A percentile compares a stretch with the other conserved stretches of the same genome.
These are phyloP conservation scores for Candida railenensis DNA, from an alignment of 805 yeast species.

Conservation along the genomic window DNA sequence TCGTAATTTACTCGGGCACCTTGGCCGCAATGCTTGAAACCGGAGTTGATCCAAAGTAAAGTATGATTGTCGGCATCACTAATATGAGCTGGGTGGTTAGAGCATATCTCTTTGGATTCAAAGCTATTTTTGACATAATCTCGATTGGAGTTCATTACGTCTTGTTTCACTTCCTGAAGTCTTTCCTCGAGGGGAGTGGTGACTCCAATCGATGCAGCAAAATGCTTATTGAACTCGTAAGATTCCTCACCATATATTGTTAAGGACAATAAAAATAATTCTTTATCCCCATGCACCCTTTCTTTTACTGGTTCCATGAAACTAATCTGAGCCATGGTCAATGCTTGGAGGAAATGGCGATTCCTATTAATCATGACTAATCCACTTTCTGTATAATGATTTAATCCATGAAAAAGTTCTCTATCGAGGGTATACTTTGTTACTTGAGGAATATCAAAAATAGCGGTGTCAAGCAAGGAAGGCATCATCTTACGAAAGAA, in stretches of 20 bases:
- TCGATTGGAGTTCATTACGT: constrained; percentile 40
- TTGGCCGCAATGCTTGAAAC: constrained; percentile 54
- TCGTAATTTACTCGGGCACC: constrained; percentile 15
- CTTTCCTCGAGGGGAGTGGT: constrained; percentile 29
- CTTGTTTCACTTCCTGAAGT: constrained; percentile 25
- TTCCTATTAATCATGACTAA: constrained; percentile 29
- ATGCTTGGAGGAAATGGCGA: constrained; percentile 30
- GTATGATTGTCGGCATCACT: constrained; percentile 48
- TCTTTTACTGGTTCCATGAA: constrained; percentile 19
- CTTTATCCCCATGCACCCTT: constrained; percentile 37
- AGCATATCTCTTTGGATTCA: constrained; percentile 48
- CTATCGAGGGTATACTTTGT: constrained; percentile 32
- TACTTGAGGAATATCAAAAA: constrained; percentile 32
- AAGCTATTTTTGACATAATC: constrained; percentile 17
- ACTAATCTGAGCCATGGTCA: constrained; percentile 31
- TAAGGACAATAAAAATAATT: constrained; percentile 35
- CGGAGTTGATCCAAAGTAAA: constrained; percentile 71
- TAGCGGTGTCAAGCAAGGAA: constrained; percentile 18
- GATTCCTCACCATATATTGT: constrained; percentile 27
- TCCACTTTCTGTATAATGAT: constrained; percentile 42
- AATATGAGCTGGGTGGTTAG: constrained; percentile 64
- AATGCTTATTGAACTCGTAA: constrained; percentile 30
- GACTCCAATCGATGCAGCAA: constrained; percentile 36
- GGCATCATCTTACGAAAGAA: constrained; percentile 51
- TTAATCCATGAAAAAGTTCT: constrained; percentile 34